Percentiles rank a stretch among this genome's conserved stretches.
Evolutionary conservation across 1,284 basidiomycete species (phyloP).

Genomic region (Chondrostereum purpureum): DNA sequence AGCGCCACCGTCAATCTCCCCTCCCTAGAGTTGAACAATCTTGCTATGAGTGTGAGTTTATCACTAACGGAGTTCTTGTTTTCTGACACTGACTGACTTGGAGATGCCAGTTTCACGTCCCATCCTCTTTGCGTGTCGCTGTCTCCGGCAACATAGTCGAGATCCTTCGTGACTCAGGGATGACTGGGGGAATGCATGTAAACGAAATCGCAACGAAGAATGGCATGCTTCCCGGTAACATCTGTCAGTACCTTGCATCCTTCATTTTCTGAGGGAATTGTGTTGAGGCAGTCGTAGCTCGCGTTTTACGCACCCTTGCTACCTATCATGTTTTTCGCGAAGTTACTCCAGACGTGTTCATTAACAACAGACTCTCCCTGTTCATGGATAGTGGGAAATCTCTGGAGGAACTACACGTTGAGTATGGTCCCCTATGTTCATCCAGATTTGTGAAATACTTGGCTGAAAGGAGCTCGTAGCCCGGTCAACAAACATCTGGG

Average conservation of each 20-base stretch:
- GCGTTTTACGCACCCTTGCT: conserved; percentile 32
- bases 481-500: conserved; percentile 7
- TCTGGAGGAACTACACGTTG: conserved; percentile 20
- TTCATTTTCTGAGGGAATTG: background rate
- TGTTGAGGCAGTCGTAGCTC: conserved; percentile 21
- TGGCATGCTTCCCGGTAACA: background rate
- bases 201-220: background rate
- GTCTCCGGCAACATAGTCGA: background rate
- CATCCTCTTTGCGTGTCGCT: background rate
- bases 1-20: background rate
- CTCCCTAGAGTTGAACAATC: background rate
- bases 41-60: background rate
- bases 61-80: background rate
- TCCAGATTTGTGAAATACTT: no score
- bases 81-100: background rate
- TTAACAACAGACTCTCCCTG: conserved; percentile 35
- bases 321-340: conserved; percentile 37
- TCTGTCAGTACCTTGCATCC: background rate
- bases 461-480: no score
- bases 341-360: conserved; percentile 33
- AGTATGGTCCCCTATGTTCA: no score
- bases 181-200: background rate
- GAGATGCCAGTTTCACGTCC: background rate
- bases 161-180: background rate
- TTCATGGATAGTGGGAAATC: conserved; percentile 34